Base-by-base conservation (phyloP, 2,329 filamentous ascomycete species). In the Rachicladosporium sp. region DNA sequence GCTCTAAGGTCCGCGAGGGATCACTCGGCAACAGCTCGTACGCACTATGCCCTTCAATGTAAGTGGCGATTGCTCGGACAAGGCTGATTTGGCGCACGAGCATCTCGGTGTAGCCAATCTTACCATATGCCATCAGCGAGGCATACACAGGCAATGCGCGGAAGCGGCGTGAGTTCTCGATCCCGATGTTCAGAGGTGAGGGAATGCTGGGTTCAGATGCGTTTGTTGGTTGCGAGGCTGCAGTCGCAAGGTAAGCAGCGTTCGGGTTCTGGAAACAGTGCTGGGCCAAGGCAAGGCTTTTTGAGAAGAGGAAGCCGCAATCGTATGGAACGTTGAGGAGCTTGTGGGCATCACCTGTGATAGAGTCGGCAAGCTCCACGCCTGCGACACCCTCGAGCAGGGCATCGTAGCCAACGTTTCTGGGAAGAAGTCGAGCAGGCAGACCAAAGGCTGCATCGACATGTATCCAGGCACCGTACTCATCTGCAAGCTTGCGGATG, bases 311-410 rank as follows among this genome's bases (percentile, higher is more conserved):
- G 61, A 95, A 81, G 33, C 88, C 89, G 52, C 81, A 88, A 59
- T 95, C 89, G 52, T 95, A 95, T 0, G 89, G 88, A 34, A 94
- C 86, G 50, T 95, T 95, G 44, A 96, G 71, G n/a, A 94, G 64
- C 56, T 95, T 95, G 60, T 96, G 89, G 0, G 74, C 82, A 53
- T 95, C 88, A 2, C 82, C 79, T 0, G 85, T 80, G 49, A 95
- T 87, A 37, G 84, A 93, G 56, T 95, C 86, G 3, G 83, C 86
- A 2, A 93, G 67, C 45, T 93, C 80, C 9, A 95, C 59, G 1
- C 83, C 84, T 3, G 73, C 68, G 1, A 63, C 63, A 63, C 69
- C 43, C 61, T 69, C 29, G 56, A 61, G 42, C 62, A 76, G 44
- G 76, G 55, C 35, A 43, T 62, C 55, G 54, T 82, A 87, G 41